A percentile compares a stretch with the other conserved stretches of the same genome.
Evolutionary conservation across 2,329 filamentous ascomycete genomes (phyloP).

Genomic region (Simplicillium sp.): DNA sequence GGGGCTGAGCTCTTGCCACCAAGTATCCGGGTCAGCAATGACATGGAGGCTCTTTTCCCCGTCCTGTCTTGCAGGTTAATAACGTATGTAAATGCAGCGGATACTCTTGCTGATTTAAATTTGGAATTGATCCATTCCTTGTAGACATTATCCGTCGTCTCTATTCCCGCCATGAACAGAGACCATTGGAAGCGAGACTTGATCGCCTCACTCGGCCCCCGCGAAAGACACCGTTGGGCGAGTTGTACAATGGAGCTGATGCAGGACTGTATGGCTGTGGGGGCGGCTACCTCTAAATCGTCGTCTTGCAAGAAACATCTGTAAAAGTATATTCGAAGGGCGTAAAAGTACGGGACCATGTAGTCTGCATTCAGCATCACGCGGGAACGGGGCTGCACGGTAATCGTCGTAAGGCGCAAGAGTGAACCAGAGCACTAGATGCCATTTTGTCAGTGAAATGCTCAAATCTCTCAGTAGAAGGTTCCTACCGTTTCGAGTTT

Average conservation of each 20-base stretch:
- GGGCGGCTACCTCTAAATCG: neutral
- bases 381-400: conserved; percentile 1
- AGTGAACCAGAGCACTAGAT: conserved; percentile 1
- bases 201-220: neutral
- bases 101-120: neutral
- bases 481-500: too few species aligned
- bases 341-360: conserved; percentile 4
- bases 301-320: neutral
- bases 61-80: neutral
- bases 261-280: neutral
- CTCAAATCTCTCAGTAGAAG: too few species aligned
- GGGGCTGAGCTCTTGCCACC: neutral
- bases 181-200: conserved; percentile 1
- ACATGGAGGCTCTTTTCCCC: neutral
- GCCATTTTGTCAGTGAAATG: neutral
- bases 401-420: conserved; percentile 3
- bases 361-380: conserved; percentile 4
- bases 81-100: neutral
- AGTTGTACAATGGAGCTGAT: conserved; percentile 1
- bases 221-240: conserved; percentile 1
- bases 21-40: neutral
- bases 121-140: conserved; percentile 3
- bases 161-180: conserved; percentile 3
- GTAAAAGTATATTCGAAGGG: conserved; percentile 3
- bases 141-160: conserved; percentile 2